Conservation (phyloP, 257 asterid genomes). For the Leptodermis oblonga region DNA sequence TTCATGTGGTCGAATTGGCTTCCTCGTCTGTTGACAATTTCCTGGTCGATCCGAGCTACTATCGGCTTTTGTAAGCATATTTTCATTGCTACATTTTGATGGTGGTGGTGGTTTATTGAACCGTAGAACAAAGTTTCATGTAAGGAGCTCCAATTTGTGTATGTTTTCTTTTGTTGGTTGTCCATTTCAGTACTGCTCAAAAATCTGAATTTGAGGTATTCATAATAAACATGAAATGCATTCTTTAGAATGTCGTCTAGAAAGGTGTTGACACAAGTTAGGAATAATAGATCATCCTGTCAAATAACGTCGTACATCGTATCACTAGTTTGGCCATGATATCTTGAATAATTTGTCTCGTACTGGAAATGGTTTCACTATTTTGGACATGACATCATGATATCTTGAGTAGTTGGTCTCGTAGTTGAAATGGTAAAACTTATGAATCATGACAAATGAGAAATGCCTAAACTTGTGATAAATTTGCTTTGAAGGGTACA, state of each 20-base stretch:
- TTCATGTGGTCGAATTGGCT: constrained; percentile 1
- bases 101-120: background rate
- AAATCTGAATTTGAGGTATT: background rate
- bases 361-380: too few species aligned
- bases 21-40: background rate
- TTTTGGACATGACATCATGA: too few species aligned
- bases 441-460: background rate
- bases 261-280: too few species aligned
- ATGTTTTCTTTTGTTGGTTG: background rate
- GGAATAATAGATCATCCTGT: too few species aligned
- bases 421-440: background rate
- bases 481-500: too few species aligned
- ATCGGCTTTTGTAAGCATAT: constrained; percentile 11
- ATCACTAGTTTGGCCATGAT: too few species aligned
- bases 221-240: background rate
- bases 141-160: background rate
- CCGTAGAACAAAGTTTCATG: constrained; percentile 4
- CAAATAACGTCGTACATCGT: too few species aligned
- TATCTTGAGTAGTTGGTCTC: too few species aligned
- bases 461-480: background rate
- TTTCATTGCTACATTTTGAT: constrained; percentile 7
- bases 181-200: background rate
- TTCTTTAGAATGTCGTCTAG: background rate
- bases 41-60: background rate
- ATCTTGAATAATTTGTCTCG: too few species aligned